A percentile compares a stretch with the other conserved stretches of the same genome.
Evolutionary conservation across 1,284 basidiomycete species (phyloP).

Genomic region (Phellopilus nigrolimitatus): DNA sequence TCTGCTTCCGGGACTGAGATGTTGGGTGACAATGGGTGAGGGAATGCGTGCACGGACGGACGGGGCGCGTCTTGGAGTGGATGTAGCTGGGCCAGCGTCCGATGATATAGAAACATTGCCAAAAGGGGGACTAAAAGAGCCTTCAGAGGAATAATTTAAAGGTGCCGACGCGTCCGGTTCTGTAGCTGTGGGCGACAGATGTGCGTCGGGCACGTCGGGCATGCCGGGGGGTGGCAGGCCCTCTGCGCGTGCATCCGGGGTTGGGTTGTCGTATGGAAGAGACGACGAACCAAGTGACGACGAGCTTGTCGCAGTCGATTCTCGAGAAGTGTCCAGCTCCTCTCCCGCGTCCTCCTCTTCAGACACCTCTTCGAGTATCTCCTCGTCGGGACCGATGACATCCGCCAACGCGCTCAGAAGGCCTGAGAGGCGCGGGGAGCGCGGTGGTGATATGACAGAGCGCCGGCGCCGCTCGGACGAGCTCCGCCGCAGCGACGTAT

Average conservation of each 20-base stretch:
- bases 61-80: conserved; percentile 1
- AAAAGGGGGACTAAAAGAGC: background rate
- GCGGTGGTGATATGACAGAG: conserved; percentile 42
- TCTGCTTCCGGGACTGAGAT: background rate
- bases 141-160: too few species aligned
- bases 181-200: background rate
- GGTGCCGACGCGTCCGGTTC: too few species aligned
- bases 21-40: conserved; percentile 17
- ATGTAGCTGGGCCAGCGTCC: background rate
- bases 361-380: conserved; percentile 24
- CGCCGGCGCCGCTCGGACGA: conserved; percentile 36
- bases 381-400: conserved; percentile 49
- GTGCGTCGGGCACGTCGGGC: too few species aligned
- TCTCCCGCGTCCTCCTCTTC: conserved; percentile 27
- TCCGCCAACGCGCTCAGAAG: conserved; percentile 58
- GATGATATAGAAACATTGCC: background rate
- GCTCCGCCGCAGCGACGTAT: conserved; percentile 25
- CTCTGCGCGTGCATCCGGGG: too few species aligned
- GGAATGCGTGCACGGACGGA: conserved; percentile 4
- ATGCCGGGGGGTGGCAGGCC: too few species aligned
- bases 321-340: background rate
- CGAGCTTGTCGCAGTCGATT: conserved; percentile 1
- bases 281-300: too few species aligned
- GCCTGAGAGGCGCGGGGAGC: conserved; percentile 56
- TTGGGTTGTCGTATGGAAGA: too few species aligned